Conservation (phyloP, 352 stramenopile genomes). For the Phytophthora sojae region DNA sequence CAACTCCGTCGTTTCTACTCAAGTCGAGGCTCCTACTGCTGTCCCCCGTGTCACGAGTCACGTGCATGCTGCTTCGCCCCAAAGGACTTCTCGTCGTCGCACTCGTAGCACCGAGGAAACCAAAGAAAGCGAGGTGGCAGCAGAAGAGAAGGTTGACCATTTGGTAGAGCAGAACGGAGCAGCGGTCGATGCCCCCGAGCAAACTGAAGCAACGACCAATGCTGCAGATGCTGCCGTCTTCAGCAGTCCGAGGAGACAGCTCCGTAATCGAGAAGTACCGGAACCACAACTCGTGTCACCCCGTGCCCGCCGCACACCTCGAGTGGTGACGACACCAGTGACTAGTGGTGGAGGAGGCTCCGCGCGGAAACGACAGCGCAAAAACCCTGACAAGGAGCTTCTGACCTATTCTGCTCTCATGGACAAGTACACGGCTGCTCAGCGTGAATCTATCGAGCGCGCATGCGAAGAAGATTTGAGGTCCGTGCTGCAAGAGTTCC, state of each 20-base stretch:
- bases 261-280: slow-evolving; percentile 27
- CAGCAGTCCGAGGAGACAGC: slow-evolving; percentile 26
- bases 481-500: slow-evolving; percentile 70
- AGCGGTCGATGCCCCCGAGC: slow-evolving; percentile 5
- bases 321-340: slow-evolving; percentile 28
- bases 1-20: slow-evolving; percentile 6
- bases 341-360: slow-evolving; percentile 7
- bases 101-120: slow-evolving; percentile 30
- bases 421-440: slow-evolving; percentile 50
- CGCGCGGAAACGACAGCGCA: slow-evolving; percentile 54
- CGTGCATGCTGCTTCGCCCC: slow-evolving; percentile 15
- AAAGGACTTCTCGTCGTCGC: slow-evolving; percentile 25
- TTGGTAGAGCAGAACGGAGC: slow-evolving; percentile 11
- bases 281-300: slow-evolving; percentile 26
- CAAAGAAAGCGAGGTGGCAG: slow-evolving; percentile 19
- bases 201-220: slow-evolving; percentile 35
- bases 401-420: slow-evolving; percentile 60
- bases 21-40: slow-evolving; percentile 1
- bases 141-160: slow-evolving; percentile 18
- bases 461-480: slow-evolving; percentile 66
- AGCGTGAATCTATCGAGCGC: slow-evolving; percentile 67
- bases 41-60: neutral
- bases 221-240: slow-evolving; percentile 17
- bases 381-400: slow-evolving; percentile 41
- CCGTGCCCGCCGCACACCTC: slow-evolving; percentile 36